A percentile compares a stretch with the other conserved stretches of the same genome.
Conservation (phyloP, 352 stramenopile species). For the Globisporangium spinosum region DNA sequence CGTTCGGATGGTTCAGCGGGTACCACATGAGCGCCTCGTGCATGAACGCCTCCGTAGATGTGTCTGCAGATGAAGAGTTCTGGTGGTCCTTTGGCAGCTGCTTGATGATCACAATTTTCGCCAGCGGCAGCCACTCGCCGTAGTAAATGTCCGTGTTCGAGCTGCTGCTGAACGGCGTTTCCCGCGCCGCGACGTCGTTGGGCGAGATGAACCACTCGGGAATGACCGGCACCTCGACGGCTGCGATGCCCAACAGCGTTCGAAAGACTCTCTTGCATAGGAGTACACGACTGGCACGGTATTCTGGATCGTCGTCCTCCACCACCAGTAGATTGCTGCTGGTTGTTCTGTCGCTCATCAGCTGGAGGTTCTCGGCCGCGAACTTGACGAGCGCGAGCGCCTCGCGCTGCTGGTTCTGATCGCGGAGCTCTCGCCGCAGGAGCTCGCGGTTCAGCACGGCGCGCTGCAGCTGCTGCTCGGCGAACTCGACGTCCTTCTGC, state of each 20-base stretch:
- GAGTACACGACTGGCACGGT: neutral
- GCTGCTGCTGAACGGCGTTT: conserved; percentile 1
- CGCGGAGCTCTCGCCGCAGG: conserved; percentile 25
- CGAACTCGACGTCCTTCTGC: conserved; percentile 35
- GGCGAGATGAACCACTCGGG: conserved; percentile 16
- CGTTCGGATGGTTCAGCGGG: conserved; percentile 41
- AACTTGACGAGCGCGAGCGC: conserved; percentile 56
- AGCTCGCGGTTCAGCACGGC: conserved; percentile 18
- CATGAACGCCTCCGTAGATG: conserved; percentile 20
- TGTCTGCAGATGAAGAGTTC: neutral
- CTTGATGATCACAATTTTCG: conserved; percentile 36
- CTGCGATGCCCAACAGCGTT: conserved; percentile 1
- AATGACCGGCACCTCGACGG: conserved; percentile 8
- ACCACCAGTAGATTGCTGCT: conserved; percentile 3
- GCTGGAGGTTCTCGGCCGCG: conserved; percentile 36
- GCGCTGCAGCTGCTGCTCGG: conserved; percentile 43
- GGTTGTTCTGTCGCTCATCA: conserved; percentile 13
- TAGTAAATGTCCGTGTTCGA: conserved; percentile 5
- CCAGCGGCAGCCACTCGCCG: conserved; percentile 24
- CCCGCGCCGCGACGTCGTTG: conserved; percentile 8
- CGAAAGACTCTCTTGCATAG: conserved; percentile 15
- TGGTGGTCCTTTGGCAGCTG: conserved; percentile 10
- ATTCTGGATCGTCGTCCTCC: conserved; percentile 10
- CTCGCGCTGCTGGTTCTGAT: conserved; percentile 16
- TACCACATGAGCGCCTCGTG: conserved; percentile 39